A percentile compares a stretch with the other conserved stretches of the same genome.
Evolutionary conservation across 208 protist genomes (phyloP).

Genomic region (Crithidia acanthocephali): DNA sequence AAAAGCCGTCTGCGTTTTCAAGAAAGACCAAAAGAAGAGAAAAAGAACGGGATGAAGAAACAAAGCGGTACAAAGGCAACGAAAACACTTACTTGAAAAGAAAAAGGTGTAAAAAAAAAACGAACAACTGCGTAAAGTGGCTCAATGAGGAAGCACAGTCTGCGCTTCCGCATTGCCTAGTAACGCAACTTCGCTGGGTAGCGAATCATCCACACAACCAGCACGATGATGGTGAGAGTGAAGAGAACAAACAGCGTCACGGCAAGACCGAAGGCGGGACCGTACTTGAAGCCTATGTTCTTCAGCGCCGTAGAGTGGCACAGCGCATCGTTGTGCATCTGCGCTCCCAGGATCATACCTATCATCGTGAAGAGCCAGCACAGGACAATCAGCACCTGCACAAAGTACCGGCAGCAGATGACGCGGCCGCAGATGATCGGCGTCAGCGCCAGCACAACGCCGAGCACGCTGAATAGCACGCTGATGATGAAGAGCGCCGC

Average conservation of each 20-base stretch:
- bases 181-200: constrained; percentile 22
- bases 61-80: constrained; percentile 8
- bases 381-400: constrained; percentile 25
- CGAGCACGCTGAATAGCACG: constrained; percentile 13
- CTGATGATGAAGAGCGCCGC: constrained; percentile 21
- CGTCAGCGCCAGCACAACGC: constrained; percentile 24
- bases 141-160: background rate
- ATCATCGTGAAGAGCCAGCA: constrained; percentile 37
- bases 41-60: no score
- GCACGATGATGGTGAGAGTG: constrained; percentile 24
- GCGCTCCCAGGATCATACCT: constrained; percentile 26
- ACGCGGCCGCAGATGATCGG: constrained; percentile 40
- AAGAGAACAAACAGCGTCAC: constrained; percentile 44
- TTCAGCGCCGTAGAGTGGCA: constrained; percentile 35
- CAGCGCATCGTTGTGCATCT: constrained; percentile 19
- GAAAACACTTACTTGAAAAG: no score
- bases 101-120: no score
- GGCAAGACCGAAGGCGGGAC: constrained; percentile 38
- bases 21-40: no score
- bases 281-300: constrained; percentile 46
- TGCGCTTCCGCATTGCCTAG: background rate
- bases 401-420: constrained; percentile 35
- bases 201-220: constrained; percentile 25
- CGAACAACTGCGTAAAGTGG: no score
- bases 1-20: no score